Evolutionary conservation across 768 basidiomycete genomes (phyloP), one percentile per base, ranked within the genome.

Genomic region (Lactarius indigo): DNA sequence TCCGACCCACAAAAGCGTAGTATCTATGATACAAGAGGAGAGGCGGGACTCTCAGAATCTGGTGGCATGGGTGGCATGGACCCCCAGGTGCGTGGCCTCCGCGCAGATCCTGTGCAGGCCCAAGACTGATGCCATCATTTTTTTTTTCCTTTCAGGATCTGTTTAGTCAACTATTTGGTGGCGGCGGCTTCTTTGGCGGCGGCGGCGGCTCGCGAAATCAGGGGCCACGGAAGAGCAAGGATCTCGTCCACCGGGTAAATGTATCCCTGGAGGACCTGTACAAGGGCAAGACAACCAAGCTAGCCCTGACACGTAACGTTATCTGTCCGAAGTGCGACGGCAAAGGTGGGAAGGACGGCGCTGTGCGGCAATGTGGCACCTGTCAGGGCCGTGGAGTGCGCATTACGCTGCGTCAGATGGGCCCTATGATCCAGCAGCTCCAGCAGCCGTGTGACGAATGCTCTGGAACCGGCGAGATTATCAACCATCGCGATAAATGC

Each of bases 341-440:
- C 73, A 94, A 91, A 76, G 97, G 97, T 57, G 97, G 97, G 64
- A 98, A 98, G 79, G 96, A 97, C 20, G 97, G 96, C 64, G 92
- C 97, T 60, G 94, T 97, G 69, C 86, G 88, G 75, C 73, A 82
- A 31, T 99, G 97, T 79, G 69, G 76, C 52, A 73, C 80, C 17
- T 99, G 97, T 80, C 84, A 80, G 73, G 97, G 97, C 64, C 92
- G 94, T 70, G 97, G 97, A 73, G 79, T 96, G 81, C 92, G 89
- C 76, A 78, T 98, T 74, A 93, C 90, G 60, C 80, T 98, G 68
- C 91, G 97, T 68, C 97, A 98, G 77, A 92, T 99, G 87, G 97
- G 97, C 31, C 97, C 97, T 5, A 99, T 99, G 97, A 93, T 99
- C 72, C 97, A 99, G 78, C 96, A 99, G 79, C 92, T 98, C 72